A percentile compares a stretch with the other conserved stretches of the same genome.
Conservation (phyloP, 1,284 basidiomycete species). For the Leccinum pallidistipes region DNA sequence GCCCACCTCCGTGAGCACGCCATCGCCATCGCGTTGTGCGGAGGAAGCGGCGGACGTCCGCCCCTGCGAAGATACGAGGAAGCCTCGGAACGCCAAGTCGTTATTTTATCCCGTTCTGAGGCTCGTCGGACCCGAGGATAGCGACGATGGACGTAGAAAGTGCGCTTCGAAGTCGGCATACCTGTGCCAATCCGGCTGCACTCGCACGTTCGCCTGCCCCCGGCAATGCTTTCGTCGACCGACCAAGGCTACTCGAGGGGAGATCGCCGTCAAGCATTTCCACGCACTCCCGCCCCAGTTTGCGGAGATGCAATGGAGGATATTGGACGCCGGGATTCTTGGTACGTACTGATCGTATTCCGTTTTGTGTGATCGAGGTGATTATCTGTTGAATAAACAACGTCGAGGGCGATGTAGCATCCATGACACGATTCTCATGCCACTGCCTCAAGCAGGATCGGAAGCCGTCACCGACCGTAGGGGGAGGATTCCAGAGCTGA, state of each 20-base stretch:
- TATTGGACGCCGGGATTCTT: slow-evolving; percentile 60
- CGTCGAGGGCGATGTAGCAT: slow-evolving; percentile 58
- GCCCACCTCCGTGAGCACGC: slow-evolving; percentile 54
- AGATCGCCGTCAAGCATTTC: slow-evolving; percentile 52
- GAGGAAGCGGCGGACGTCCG: slow-evolving; percentile 66
- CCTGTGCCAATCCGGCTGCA: slow-evolving; percentile 51
- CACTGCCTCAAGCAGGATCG: slow-evolving; percentile 3
- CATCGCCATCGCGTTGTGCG: slow-evolving; percentile 55
- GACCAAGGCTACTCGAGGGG: slow-evolving; percentile 48
- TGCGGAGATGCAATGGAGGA: slow-evolving; percentile 56
- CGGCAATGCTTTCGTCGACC: slow-evolving; percentile 46
- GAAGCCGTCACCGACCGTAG: not conserved
- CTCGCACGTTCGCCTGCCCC: slow-evolving; percentile 62
- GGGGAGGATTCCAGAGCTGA: slow-evolving; percentile 16
- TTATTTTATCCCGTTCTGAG: slow-evolving; percentile 40
- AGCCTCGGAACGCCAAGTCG: slow-evolving; percentile 41
- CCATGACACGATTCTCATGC: slow-evolving; percentile 45
- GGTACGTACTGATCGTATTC: slow-evolving; percentile 35
- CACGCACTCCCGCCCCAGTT: slow-evolving; percentile 61
- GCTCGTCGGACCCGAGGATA: slow-evolving; percentile 29
- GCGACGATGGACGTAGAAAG: slow-evolving; percentile 41
- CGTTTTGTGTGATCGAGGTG: not conserved
- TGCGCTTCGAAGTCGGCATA: slow-evolving; percentile 55
- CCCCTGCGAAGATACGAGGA: slow-evolving; percentile 59
- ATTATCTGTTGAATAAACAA: slow-evolving; percentile 39